Base-by-base conservation (phyloP, 2,329 filamentous ascomycete genomes). In the Microascus cirrosus region DNA sequence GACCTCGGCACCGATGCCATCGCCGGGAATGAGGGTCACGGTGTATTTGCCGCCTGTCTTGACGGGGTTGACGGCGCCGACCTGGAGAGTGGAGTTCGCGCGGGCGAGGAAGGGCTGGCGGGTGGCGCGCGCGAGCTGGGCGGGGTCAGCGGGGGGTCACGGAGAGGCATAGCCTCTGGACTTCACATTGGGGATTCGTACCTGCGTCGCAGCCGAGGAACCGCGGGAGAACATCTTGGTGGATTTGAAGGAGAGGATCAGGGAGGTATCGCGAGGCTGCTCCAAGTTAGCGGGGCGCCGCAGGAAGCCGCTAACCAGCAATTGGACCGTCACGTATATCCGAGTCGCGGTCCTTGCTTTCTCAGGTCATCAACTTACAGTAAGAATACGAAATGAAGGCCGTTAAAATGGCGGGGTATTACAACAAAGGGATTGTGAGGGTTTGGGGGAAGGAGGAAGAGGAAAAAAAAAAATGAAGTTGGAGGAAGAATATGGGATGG, bases 41-140 rank as follows among this genome's bases (percentile, higher is more conserved):
- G 94, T 99, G 83, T 97, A 99, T 81, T 97, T 99, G 79, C 93
- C 90, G 74, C 94, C 94, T 75, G 92, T 97, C 83, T 97, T 94
- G 79, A 93, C 91, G 67, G 92, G 92, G 84, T 96, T 96, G 84
- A 97, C 96, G 77, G 97, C 93, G 76, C 97, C 94, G 73, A 88
- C 88, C 76, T 91, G 85, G 67, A 96, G 80, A 63, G 90, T 95
- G 67, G 90, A 90, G 73, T 91, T 86, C 67, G 77, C 75, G 71
- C 81, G 79, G 60, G 75, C 71, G 63, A 57, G 55, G 55, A 57
- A 57, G 55, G 55, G 55, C 55, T 57, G 55, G 35, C 70, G 68
- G 62, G 70, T 66, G 65, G 61, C 39, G 28, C 48, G 54, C 53
- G 50, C 54, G 36, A 59, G 36, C 57, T 65, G 60, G 62, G 45